Conservation (phyloP, 2,329 filamentous ascomycete species). For the Aspergillus tanneri region DNA sequence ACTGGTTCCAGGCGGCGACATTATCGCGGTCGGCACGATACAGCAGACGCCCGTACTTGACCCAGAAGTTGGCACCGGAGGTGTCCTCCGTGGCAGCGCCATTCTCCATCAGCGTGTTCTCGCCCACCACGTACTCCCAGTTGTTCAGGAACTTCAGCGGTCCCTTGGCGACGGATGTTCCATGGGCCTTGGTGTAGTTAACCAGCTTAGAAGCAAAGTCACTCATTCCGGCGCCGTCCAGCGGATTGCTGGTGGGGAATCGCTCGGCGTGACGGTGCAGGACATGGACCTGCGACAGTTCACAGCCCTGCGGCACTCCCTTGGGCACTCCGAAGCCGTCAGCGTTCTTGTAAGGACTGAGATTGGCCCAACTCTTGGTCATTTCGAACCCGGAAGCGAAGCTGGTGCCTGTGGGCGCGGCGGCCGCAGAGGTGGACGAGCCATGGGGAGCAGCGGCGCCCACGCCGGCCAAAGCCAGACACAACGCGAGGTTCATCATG, state of each 20-base stretch:
- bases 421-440: not conserved
- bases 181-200: slow-evolving; percentile 44
- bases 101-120: slow-evolving; percentile 48
- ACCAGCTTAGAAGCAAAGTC: slow-evolving; percentile 51
- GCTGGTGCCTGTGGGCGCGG: slow-evolving; percentile 27
- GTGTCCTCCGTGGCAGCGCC: slow-evolving; percentile 54
- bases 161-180: slow-evolving; percentile 44
- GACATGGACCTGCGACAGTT: slow-evolving; percentile 55
- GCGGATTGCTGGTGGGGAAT: slow-evolving; percentile 48
- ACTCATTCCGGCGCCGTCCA: slow-evolving; percentile 53
- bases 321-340: slow-evolving; percentile 27
- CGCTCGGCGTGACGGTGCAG: slow-evolving; percentile 59
- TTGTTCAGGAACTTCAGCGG: slow-evolving; percentile 55
- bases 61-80: slow-evolving; percentile 54
- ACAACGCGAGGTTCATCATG: slow-evolving; percentile 1
- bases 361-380: slow-evolving; percentile 33
- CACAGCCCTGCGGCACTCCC: slow-evolving; percentile 57
- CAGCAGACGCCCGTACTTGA: slow-evolving; percentile 54
- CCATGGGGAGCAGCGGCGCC: slow-evolving; percentile 1
- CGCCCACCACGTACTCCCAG: slow-evolving; percentile 50
- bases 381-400: slow-evolving; percentile 35
- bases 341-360: slow-evolving; percentile 32
- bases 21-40: slow-evolving; percentile 52
- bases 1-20: slow-evolving; percentile 47
- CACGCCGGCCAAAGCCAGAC: slow-evolving; percentile 1